These are phyloP conservation scores for Marvania coccoides DNA, from an alignment of 139 green algal genomes.

Conservation along the genomic window DNA sequence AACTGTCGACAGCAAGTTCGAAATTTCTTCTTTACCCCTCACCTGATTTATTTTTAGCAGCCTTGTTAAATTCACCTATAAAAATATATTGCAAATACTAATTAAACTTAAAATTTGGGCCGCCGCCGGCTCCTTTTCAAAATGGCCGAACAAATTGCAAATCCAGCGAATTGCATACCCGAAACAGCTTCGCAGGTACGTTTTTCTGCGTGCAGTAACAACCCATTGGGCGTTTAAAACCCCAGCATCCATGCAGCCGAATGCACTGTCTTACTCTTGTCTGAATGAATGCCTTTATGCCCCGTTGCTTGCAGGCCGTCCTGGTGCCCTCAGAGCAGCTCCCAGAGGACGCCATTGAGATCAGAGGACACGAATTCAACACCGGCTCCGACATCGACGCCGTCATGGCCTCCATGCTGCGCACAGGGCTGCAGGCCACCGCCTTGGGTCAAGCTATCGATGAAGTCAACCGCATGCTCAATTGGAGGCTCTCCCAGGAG, in stretches of 20 bases:
- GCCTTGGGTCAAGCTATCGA: conserved; percentile 75
- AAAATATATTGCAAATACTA: too few species aligned
- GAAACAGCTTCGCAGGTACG: conserved; percentile 3
- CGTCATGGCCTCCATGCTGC: conserved; percentile 73
- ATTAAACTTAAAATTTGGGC: too few species aligned
- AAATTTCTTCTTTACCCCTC: too few species aligned
- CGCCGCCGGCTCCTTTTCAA: too few species aligned
- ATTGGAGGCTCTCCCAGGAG: conserved; percentile 46
- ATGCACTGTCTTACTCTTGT: background rate
- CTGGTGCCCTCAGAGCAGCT: conserved; percentile 48
- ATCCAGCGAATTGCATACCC: background rate
- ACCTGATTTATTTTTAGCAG: too few species aligned
- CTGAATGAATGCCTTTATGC: background rate
- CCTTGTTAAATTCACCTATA: too few species aligned
- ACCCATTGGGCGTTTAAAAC: too few species aligned
- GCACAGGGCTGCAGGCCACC: conserved; percentile 83
- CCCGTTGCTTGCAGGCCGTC: conserved; percentile 41
- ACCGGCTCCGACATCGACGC: conserved; percentile 52
- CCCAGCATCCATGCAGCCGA: too few species aligned
- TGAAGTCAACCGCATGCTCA: conserved; percentile 94
- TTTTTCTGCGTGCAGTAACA: background rate
- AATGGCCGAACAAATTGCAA: too few species aligned
- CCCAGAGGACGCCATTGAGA: conserved; percentile 29
- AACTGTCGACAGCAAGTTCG: too few species aligned
- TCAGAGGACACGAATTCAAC: conserved; percentile 79